Conservation (phyloP, 1,284 basidiomycete genomes). For the Trichosporon inkin region DNA sequence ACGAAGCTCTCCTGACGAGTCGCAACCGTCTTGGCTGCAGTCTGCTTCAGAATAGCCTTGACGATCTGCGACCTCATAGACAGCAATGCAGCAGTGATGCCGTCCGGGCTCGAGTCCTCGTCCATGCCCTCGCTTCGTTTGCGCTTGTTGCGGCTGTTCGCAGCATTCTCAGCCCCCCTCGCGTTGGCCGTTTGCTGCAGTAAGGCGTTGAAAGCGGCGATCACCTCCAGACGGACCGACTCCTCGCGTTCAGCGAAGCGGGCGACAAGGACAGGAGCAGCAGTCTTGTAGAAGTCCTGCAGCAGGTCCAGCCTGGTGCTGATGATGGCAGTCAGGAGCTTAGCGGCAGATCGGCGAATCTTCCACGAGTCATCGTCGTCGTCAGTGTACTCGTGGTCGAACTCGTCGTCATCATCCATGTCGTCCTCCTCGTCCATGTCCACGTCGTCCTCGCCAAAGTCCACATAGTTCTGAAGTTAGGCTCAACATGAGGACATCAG, state of each 20-base stretch:
- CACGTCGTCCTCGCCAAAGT: slow-evolving; percentile 66
- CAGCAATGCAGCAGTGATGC: slow-evolving; percentile 74
- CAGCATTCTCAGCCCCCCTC: slow-evolving; percentile 31
- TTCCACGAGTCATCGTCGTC: slow-evolving; percentile 99
- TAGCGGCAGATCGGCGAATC: slow-evolving; percentile 87
- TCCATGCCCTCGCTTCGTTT: slow-evolving; percentile 71
- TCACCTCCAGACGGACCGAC: slow-evolving; percentile 89
- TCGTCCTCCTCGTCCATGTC: slow-evolving; percentile 45
- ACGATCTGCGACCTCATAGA: slow-evolving; percentile 71
- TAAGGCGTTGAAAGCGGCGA: slow-evolving; percentile 75
- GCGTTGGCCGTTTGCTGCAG: slow-evolving; percentile 65
- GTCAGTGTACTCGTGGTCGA: slow-evolving; percentile 86
- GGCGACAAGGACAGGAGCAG: slow-evolving; percentile 81
- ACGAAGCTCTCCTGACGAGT: slow-evolving; percentile 81
- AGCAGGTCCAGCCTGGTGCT: slow-evolving; percentile 83
- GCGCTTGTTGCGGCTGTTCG: slow-evolving; percentile 41
- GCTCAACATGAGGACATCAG: background rate
- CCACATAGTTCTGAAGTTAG: slow-evolving; percentile 69
- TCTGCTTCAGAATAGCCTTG: slow-evolving; percentile 76
- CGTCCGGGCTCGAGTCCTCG: slow-evolving; percentile 68
- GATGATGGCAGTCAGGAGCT: slow-evolving; percentile 78
- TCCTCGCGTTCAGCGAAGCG: slow-evolving; percentile 93
- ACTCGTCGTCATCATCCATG: slow-evolving; percentile 51
- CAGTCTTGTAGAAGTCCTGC: slow-evolving; percentile 68
- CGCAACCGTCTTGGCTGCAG: slow-evolving; percentile 76